Evolutionary conservation across 768 basidiomycete genomes (phyloP).

Genomic region (Favolaschia claudopus): DNA sequence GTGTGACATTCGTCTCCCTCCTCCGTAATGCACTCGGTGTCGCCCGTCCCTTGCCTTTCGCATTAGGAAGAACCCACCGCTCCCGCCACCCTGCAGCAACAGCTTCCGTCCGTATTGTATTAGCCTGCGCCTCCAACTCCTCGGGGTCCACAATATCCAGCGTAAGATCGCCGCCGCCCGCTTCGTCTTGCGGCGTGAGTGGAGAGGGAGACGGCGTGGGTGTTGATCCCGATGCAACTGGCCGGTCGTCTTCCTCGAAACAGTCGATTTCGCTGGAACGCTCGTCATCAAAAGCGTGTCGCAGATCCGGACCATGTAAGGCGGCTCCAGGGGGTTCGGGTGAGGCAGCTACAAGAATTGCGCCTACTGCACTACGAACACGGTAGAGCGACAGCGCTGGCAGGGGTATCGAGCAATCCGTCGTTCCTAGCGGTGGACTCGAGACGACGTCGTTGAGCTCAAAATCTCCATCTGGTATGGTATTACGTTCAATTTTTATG

Average conservation of each 20-base stretch:
- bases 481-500: slow-evolving; percentile 22
- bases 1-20: slow-evolving; percentile 55
- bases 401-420: slow-evolving; percentile 2
- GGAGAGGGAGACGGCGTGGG: slow-evolving; percentile 35
- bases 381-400: slow-evolving; percentile 23
- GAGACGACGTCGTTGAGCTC: slow-evolving; percentile 62
- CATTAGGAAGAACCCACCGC: slow-evolving; percentile 49
- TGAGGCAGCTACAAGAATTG: slow-evolving; percentile 14
- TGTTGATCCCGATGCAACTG: slow-evolving; percentile 32
- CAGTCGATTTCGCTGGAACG: slow-evolving; percentile 54
- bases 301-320: slow-evolving; percentile 52
- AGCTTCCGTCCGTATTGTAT: slow-evolving; percentile 42
- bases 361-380: neutral
- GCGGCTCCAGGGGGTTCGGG: slow-evolving; percentile 11
- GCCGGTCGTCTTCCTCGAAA: slow-evolving; percentile 40
- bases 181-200: slow-evolving; percentile 32
- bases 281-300: slow-evolving; percentile 51
- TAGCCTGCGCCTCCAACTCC: slow-evolving; percentile 31
- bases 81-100: slow-evolving; percentile 65
- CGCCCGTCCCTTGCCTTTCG: slow-evolving; percentile 48
- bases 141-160: slow-evolving; percentile 39
- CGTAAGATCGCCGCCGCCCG: slow-evolving; percentile 25
- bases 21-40: slow-evolving; percentile 41
- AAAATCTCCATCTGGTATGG: slow-evolving; percentile 50
- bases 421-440: slow-evolving; percentile 44